Evolutionary conservation across 192 early-diverging fungal species (phyloP), one percentile per base, ranked within the genome.

Genomic region (Coemansia sp.): DNA sequence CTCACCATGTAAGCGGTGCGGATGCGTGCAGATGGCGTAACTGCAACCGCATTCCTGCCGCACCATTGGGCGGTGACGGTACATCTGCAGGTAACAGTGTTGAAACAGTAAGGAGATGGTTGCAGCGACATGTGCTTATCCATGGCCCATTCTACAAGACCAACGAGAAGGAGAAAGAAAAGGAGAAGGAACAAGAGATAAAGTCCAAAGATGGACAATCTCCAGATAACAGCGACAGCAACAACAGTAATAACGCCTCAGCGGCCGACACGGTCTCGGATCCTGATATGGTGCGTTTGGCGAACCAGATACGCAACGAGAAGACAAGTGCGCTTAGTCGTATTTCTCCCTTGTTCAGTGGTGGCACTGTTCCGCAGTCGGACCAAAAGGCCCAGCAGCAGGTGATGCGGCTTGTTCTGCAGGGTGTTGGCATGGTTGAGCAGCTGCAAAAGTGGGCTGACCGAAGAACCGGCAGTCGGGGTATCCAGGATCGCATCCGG

Each of bases 401-500:
- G 59, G 66, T 80, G 16, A 19, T 79, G 41, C 67, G 67, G 22
- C 41, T 81, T 63, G 70, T 69, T 36, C 13, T 72, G 52, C 78
- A 70, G 67, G 78, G 78, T 32, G 68, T 81, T 16, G 69, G 67
- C 16, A 59, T 81, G 22, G 49, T 81, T 0, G 78, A 81, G 67
- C 78, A 81, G 70, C 67, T 81, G 62, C 78, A 81, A 22, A 66
- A 61, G 43, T 81, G 78, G 78, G 78, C 73, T 1, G 73, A 81
- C 55, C 46, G 78, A 5, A 57, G 78, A 4, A n/a, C 26, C 1
- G 78, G 78, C 4, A 36, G 26, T 7, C 73, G 61, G n/a, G 78
- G 73, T 4, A 67, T 69, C 36, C 43, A 39, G 7, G 78, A 81
- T 51, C 67, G 70, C 6, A 48, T 40, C 12, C 45, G 74, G 12